These are phyloP conservation scores for Yueomyces sinensis DNA, from an alignment of 805 yeast genomes.

Conservation along the genomic window DNA sequence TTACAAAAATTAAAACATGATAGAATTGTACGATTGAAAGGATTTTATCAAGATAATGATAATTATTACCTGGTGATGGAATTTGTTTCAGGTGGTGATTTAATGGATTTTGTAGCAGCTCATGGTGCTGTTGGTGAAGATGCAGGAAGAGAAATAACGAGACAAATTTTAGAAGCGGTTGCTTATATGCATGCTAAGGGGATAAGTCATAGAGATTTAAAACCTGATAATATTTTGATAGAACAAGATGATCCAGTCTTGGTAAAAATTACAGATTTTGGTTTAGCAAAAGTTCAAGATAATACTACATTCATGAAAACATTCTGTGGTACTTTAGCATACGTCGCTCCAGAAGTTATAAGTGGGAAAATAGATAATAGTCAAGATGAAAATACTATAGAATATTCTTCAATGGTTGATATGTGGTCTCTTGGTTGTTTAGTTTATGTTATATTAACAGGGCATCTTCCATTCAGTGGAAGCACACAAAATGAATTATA, in stretches of 20 bases:
- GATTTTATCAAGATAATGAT: constrained; percentile 72
- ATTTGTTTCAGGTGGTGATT: constrained; percentile 89
- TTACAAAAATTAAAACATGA: constrained; percentile 70
- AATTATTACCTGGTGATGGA: constrained; percentile 89
- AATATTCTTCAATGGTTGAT: constrained; percentile 79
- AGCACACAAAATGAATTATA: constrained; percentile 78
- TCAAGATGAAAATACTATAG: constrained; percentile 15
- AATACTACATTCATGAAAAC: constrained; percentile 83
- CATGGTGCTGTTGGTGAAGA: constrained; percentile 88
- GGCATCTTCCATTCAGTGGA: constrained; percentile 91
- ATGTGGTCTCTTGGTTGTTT: constrained; percentile 97
- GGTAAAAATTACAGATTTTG: constrained; percentile 93
- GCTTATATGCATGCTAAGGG: constrained; percentile 80
- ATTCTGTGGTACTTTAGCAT: constrained; percentile 94
- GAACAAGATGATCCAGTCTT: constrained; percentile 83
- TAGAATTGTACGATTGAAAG: constrained; percentile 69
- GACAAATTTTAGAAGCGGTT: constrained; percentile 74
- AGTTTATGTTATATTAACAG: constrained; percentile 81
- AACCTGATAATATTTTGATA: constrained; percentile 90
- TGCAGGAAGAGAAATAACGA: constrained; percentile 74
- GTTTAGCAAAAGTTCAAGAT: constrained; percentile 82
- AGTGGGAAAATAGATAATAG: constrained; percentile 24
- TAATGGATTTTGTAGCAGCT: constrained; percentile 93
- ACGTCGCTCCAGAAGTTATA: constrained; percentile 89
- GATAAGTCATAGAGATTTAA: constrained; percentile 90